Percentiles rank a stretch among this genome's conserved stretches.
Evolutionary conservation across 2,329 filamentous ascomycete species (phyloP).

Genomic region (Lachnellula hyalina): DNA sequence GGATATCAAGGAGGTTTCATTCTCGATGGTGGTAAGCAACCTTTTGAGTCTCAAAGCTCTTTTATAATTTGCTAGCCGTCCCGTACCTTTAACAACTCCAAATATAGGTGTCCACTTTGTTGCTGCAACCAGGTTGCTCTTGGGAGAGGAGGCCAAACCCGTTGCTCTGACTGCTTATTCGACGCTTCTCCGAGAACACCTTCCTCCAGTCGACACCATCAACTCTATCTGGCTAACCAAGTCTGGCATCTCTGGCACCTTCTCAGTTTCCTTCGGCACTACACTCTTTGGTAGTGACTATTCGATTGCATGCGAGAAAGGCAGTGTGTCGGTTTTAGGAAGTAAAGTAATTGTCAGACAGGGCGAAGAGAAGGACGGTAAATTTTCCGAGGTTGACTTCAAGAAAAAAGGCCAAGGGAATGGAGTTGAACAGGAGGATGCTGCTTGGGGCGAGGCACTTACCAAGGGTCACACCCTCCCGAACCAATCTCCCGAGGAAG

Average conservation of each 20-base stretch:
- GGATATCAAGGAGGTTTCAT: constrained; percentile 71
- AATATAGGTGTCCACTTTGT: constrained; percentile 57
- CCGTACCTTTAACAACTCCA: too few species aligned
- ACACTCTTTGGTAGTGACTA: constrained; percentile 28
- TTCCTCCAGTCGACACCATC: constrained; percentile 31
- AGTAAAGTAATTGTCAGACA: constrained; percentile 25
- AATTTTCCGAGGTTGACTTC: constrained; percentile 26
- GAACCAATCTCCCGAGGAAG: constrained; percentile 22
- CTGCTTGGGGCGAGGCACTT: constrained; percentile 28
- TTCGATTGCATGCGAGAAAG: constrained; percentile 30
- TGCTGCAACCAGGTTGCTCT: constrained; percentile 55
- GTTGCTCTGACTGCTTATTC: constrained; percentile 25
- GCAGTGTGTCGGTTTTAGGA: constrained; percentile 23
- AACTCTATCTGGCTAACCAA: constrained; percentile 30
- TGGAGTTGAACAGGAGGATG: constrained; percentile 29
- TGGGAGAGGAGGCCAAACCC: constrained; percentile 36
- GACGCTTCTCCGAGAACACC: constrained; percentile 24
- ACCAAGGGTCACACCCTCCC: constrained; percentile 20
- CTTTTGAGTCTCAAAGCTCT: too few species aligned
- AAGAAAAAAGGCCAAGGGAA: constrained; percentile 22
- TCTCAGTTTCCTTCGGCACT: constrained; percentile 29
- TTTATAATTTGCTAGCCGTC: too few species aligned
- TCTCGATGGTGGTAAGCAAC: constrained; percentile 53
- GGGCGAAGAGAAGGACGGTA: constrained; percentile 24
- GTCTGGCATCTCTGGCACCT: constrained; percentile 29